These are phyloP conservation scores for Thinopyrum elongatum DNA, from an alignment of 176 grass and related monocot species.

Conservation along the genomic window DNA sequence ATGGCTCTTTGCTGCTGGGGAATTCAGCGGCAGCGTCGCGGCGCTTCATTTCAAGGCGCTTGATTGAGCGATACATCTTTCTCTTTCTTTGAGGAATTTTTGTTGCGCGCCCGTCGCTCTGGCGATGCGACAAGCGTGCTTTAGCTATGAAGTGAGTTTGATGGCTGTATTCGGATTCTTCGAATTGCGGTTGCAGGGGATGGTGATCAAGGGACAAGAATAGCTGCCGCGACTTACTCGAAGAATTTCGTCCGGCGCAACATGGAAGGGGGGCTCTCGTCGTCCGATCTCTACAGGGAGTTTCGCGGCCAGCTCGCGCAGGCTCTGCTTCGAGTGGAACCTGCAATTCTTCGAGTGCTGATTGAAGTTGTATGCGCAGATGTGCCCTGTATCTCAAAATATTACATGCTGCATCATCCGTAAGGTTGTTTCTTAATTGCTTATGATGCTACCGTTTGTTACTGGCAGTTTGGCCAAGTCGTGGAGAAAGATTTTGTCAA, in stretches of 20 bases:
- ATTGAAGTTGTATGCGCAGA: slow-evolving; percentile 65
- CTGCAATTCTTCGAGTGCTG: slow-evolving; percentile 65
- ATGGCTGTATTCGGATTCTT: not conserved
- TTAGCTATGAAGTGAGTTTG: not conserved
- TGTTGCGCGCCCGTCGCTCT: not conserved
- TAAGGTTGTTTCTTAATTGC: not conserved
- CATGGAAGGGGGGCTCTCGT: slow-evolving; percentile 32
- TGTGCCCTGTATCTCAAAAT: not conserved
- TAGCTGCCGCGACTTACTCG: slow-evolving; percentile 73
- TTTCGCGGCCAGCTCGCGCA: slow-evolving; percentile 58
- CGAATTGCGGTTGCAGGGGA: slow-evolving; percentile 34
- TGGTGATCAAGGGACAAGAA: slow-evolving; percentile 60
- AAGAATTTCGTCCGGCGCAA: slow-evolving; percentile 55
- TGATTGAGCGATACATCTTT: not conserved
- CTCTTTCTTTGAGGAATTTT: not conserved
- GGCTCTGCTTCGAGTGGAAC: slow-evolving; percentile 56
- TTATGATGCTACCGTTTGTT: slow-evolving; percentile 21
- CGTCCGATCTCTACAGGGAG: slow-evolving; percentile 38
- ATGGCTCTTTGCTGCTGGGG: not conserved
- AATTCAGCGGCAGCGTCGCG: not conserved
- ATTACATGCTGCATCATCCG: not conserved
- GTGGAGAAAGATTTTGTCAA: slow-evolving; percentile 73
- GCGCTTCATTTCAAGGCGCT: not conserved
- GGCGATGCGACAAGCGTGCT: not conserved
- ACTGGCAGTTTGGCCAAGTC: slow-evolving; percentile 54